These are phyloP conservation scores for Amanita inopinata DNA, from an alignment of 768 basidiomycete genomes.

Conservation along the genomic window DNA sequence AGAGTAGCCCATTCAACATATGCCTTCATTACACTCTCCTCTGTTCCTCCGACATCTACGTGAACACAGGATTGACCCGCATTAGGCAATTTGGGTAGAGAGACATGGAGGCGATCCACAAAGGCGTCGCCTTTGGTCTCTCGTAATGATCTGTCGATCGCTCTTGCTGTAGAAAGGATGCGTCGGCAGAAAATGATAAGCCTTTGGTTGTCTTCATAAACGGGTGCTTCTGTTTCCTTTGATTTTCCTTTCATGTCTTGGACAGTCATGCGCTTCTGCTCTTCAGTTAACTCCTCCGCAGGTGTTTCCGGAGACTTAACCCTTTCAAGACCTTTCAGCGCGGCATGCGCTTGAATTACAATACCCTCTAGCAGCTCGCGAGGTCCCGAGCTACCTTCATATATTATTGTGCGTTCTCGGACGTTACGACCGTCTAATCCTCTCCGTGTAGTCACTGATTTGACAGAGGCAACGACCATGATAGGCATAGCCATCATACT, in stretches of 20 bases:
- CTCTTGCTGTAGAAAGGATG: conserved; percentile 71
- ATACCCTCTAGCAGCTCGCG: conserved; percentile 88
- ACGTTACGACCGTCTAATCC: conserved; percentile 30
- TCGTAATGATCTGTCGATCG: conserved; percentile 79
- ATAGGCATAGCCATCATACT: conserved; percentile 98
- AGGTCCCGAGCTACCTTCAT: conserved; percentile 87
- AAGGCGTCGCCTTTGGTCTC: conserved; percentile 89
- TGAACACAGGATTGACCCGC: conserved; percentile 26
- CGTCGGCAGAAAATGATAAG: conserved; percentile 77
- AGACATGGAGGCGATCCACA: conserved; percentile 64
- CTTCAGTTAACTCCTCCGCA: conserved; percentile 72
- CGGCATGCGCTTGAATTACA: conserved; percentile 87
- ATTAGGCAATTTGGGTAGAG: conserved; percentile 63
- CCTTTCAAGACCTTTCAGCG: conserved; percentile 78
- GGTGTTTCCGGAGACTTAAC: conserved; percentile 36
- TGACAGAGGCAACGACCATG: conserved; percentile 72
- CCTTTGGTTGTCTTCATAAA: conserved; percentile 69
- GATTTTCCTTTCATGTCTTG: conserved; percentile 51
- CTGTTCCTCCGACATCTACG: conserved; percentile 47
- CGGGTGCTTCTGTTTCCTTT: conserved; percentile 37
- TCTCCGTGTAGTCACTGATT: conserved; percentile 51
- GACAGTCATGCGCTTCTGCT: conserved; percentile 78
- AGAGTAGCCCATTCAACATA: conserved; percentile 82
- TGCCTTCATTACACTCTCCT: conserved; percentile 55
- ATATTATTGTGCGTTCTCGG: conserved; percentile 75